Conservation (phyloP, 345 rosid species). For the Chamaenerion angustifolium region DNA sequence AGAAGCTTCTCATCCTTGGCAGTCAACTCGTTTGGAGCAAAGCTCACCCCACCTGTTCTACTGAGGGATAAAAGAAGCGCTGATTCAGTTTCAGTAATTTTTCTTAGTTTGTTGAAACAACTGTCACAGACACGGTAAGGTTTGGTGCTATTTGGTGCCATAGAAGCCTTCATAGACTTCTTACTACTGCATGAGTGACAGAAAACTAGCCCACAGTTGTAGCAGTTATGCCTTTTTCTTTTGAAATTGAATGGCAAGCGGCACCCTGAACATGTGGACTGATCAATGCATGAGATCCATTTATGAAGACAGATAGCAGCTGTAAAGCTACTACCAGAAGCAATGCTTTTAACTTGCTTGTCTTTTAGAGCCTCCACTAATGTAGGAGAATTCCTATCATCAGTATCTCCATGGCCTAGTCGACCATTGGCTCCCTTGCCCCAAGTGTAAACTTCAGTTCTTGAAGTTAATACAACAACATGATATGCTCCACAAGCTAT, state of each 20-base stretch:
- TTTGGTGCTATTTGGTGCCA: slow-evolving; percentile 95
- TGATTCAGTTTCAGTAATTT: slow-evolving; percentile 50
- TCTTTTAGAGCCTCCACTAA: slow-evolving; percentile 79
- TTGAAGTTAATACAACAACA: slow-evolving; percentile 84
- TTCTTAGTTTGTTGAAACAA: slow-evolving; percentile 69
- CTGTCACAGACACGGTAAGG: slow-evolving; percentile 88
- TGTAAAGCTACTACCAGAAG: slow-evolving; percentile 90
- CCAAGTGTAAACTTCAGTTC: slow-evolving; percentile 94
- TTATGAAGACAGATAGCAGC: slow-evolving; percentile 93
- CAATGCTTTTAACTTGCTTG: slow-evolving; percentile 90
- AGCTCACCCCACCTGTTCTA: slow-evolving; percentile 70
- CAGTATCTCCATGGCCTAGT: slow-evolving; percentile 84
- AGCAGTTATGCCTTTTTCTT: slow-evolving; percentile 69
- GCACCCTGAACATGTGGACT: slow-evolving; percentile 98
- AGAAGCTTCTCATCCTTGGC: slow-evolving; percentile 68
- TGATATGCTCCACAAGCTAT: slow-evolving; percentile 95
- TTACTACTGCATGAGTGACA: slow-evolving; percentile 90
- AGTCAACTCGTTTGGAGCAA: slow-evolving; percentile 31
- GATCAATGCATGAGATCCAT: slow-evolving; percentile 93
- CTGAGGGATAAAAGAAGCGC: slow-evolving; percentile 55
- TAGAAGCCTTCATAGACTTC: slow-evolving; percentile 84
- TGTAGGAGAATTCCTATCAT: slow-evolving; percentile 70
- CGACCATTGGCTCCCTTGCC: slow-evolving; percentile 98
- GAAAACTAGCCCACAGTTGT: slow-evolving; percentile 82
- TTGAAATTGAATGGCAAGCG: slow-evolving; percentile 82